These are phyloP conservation scores for Colletotrichum plurivorum DNA, from an alignment of 2,329 filamentous ascomycete genomes.

Conservation along the genomic window DNA sequence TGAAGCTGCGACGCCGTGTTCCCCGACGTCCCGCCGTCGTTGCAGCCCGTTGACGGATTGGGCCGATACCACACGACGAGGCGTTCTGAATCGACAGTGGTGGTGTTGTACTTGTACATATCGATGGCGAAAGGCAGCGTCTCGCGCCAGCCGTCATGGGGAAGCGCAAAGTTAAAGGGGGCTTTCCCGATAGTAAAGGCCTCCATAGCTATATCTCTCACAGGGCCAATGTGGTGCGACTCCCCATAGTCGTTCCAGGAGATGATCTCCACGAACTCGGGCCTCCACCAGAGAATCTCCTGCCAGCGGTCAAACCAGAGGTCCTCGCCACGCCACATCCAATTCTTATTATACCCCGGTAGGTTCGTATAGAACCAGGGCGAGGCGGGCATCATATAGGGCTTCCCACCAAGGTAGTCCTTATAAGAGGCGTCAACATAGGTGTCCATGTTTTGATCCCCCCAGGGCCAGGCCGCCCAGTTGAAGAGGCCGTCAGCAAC, in stretches of 20 bases:
- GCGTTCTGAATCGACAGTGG: slow-evolving; percentile 43
- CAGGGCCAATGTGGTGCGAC: slow-evolving; percentile 66
- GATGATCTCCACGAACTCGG: slow-evolving; percentile 68
- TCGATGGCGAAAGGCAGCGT: slow-evolving; percentile 65
- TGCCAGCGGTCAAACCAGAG: slow-evolving; percentile 71
- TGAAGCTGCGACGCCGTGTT: slow-evolving; percentile 46
- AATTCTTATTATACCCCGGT: neutral
- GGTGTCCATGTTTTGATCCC: slow-evolving; percentile 41
- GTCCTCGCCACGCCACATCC: neutral
- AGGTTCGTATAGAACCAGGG: too few relatives aligned
- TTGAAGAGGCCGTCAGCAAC: slow-evolving; percentile 52
- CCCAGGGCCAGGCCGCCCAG: slow-evolving; percentile 55
- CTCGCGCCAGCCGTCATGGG: slow-evolving; percentile 65
- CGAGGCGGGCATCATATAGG: slow-evolving; percentile 55
- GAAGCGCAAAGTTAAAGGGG: slow-evolving; percentile 63
- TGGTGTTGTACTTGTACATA: slow-evolving; percentile 60
- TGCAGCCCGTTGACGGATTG: slow-evolving; percentile 38
- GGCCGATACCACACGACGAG: slow-evolving; percentile 46
- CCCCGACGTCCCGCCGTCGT: slow-evolving; percentile 44
- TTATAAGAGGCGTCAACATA: slow-evolving; percentile 41
- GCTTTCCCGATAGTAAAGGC: slow-evolving; percentile 43
- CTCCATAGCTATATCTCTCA: slow-evolving; percentile 49
- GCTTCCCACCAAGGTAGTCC: slow-evolving; percentile 20
- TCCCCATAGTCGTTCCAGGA: slow-evolving; percentile 70
- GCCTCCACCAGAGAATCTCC: slow-evolving; percentile 64